Conservation (phyloP, 1,284 basidiomycete genomes). For the Volvariella volvacea region DNA sequence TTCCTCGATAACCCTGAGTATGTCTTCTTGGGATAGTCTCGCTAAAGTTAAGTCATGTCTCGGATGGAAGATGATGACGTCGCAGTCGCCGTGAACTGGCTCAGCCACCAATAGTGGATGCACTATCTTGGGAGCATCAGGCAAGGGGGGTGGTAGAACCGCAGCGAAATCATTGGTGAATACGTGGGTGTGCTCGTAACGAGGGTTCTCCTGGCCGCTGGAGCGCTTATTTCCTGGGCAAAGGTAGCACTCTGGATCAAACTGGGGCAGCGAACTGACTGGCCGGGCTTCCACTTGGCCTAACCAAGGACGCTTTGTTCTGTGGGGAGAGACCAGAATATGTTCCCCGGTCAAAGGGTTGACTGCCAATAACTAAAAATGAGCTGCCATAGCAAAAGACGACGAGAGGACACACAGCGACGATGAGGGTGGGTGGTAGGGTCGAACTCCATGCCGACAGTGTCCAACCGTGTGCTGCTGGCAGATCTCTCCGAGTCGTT, state of each 20-base stretch:
- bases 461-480: no score
- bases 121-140: constrained; percentile 33
- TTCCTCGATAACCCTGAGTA: constrained; percentile 65
- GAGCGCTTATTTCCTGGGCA: constrained; percentile 87
- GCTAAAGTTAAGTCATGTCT: constrained; percentile 89
- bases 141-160: constrained; percentile 56
- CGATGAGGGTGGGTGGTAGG: constrained; percentile 66
- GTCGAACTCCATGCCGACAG: constrained; percentile 41
- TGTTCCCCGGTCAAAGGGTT: constrained; percentile 79
- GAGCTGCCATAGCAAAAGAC: not conserved
- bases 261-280: constrained; percentile 45
- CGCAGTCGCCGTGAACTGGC: constrained; percentile 80
- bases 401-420: constrained; percentile 42
- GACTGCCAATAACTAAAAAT: constrained; percentile 30
- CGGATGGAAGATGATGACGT: constrained; percentile 88
- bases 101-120: constrained; percentile 66
- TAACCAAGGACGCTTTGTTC: constrained; percentile 78
- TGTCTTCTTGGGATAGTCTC: constrained; percentile 55
- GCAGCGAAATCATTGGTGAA: constrained; percentile 91
- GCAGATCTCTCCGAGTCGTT: no score
- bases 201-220: constrained; percentile 65
- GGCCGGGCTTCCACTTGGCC: constrained; percentile 76
- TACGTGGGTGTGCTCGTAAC: constrained; percentile 63
- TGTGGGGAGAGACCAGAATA: constrained; percentile 81
- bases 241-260: constrained; percentile 83